Evolutionary conservation across 1,284 basidiomycete genomes (phyloP).

Genomic region (Schizophyllum amplum): DNA sequence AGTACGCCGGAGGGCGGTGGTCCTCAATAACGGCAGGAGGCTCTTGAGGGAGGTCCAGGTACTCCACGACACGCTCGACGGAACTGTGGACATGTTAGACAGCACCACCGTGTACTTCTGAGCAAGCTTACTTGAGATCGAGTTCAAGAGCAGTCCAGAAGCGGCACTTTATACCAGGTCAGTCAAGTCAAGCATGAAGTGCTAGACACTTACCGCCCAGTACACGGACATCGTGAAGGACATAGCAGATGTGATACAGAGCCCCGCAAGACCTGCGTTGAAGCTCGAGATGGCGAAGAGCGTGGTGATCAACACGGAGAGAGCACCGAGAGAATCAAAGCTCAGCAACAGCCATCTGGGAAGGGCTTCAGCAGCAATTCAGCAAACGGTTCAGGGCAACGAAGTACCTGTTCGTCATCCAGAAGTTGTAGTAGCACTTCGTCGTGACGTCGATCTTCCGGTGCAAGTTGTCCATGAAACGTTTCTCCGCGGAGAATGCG

Average conservation of each 20-base stretch:
- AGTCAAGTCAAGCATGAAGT: background rate
- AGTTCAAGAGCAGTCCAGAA: slow-evolving; percentile 35
- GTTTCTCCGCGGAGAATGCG: slow-evolving; percentile 61
- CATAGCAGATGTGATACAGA: background rate
- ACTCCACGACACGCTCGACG: slow-evolving; percentile 74
- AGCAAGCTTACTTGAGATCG: slow-evolving; percentile 44
- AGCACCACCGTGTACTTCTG: background rate
- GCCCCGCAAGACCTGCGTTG: slow-evolving; percentile 47
- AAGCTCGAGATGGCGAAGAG: slow-evolving; percentile 54
- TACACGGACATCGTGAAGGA: slow-evolving; percentile 20
- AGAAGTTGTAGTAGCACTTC: slow-evolving; percentile 24
- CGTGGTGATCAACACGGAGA: slow-evolving; percentile 48
- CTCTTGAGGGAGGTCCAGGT: slow-evolving; percentile 67
- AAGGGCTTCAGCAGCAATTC: background rate
- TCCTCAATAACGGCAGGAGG: slow-evolving; percentile 52
- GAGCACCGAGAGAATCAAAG: slow-evolving; percentile 47
- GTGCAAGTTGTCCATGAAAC: slow-evolving; percentile 59
- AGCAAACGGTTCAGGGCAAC: slow-evolving; percentile 1
- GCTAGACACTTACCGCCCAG: slow-evolving; percentile 43
- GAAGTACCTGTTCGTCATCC: slow-evolving; percentile 43
- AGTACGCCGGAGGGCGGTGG: slow-evolving; percentile 59
- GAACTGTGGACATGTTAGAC: slow-evolving; percentile 28
- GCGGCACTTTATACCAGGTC: background rate
- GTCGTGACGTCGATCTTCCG: slow-evolving; percentile 43
- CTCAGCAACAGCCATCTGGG: slow-evolving; percentile 46